A percentile compares a stretch with the other conserved stretches of the same genome.
phyloP scores from a whole-genome alignment of 306 rosid genomes.

The Prunus salicina region DNA sequence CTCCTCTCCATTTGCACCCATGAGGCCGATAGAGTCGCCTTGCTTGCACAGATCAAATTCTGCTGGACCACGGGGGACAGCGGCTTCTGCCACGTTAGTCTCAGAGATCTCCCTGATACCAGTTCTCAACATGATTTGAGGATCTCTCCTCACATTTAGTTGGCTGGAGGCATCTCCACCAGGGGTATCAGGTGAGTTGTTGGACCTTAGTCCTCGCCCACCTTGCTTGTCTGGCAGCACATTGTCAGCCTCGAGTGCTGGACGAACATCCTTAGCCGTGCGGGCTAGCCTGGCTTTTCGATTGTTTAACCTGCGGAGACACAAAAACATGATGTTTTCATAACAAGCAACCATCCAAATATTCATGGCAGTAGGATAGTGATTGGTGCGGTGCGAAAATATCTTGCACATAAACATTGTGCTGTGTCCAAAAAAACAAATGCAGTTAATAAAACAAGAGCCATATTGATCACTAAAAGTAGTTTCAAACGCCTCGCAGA shows the following conservation, averaged over 20 bases:
- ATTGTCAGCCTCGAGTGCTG: conserved; percentile 44
- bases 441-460: background rate
- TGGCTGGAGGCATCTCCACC: conserved; percentile 33
- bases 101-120: conserved; percentile 29
- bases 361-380: background rate
- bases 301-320: conserved; percentile 75
- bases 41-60: conserved; percentile 49
- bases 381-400: background rate
- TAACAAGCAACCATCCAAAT: background rate
- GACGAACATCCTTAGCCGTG: conserved; percentile 62
- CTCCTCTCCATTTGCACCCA: conserved; percentile 47
- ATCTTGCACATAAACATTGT: background rate
- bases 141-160: conserved; percentile 45
- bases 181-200: conserved; percentile 50
- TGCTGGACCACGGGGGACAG: conserved; percentile 26
- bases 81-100: conserved; percentile 35
- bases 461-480: background rate
- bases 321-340: background rate
- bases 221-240: conserved; percentile 52
- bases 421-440: background rate
- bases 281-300: conserved; percentile 94
- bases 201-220: conserved; percentile 36
- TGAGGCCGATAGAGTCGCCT: conserved; percentile 54
- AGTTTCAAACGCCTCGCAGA: background rate
- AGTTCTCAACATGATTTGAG: conserved; percentile 28